Percentiles rank a stretch among this genome's conserved stretches.
Evolutionary conservation across 495 filamentous ascomycete species (phyloP).

Genomic region (Xeromyces bisporus): DNA sequence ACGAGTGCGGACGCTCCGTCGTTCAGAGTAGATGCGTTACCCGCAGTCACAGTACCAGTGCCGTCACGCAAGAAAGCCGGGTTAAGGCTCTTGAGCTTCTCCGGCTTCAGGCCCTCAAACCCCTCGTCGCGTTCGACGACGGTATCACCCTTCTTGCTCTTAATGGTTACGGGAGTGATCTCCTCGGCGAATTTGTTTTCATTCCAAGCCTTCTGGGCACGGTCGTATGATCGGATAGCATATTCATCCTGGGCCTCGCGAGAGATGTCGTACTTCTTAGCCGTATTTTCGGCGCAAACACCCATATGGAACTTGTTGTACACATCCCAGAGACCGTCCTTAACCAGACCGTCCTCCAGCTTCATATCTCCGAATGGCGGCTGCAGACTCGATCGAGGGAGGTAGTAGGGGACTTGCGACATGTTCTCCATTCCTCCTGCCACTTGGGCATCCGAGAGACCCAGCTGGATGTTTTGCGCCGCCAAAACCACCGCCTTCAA

Average conservation of each 20-base stretch:
- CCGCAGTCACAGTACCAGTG: conserved; percentile 81
- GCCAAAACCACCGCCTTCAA: conserved; percentile 82
- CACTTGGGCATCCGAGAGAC: conserved; percentile 67
- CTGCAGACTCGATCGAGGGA: conserved; percentile 55
- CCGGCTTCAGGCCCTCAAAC: conserved; percentile 63
- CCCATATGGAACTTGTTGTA: conserved; percentile 98
- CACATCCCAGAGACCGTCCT: conserved; percentile 91
- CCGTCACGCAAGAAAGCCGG: conserved; percentile 78
- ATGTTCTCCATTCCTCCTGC: conserved; percentile 98
- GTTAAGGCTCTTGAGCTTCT: conserved; percentile 73
- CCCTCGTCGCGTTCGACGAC: conserved; percentile 72
- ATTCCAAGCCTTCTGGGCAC: conserved; percentile 82
- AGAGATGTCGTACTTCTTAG: conserved; percentile 66
- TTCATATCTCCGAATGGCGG: conserved; percentile 73
- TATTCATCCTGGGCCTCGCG: conserved; percentile 80
- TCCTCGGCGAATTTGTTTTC: conserved; percentile 65
- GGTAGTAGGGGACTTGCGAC: conserved; percentile 83
- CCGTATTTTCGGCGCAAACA: conserved; percentile 89
- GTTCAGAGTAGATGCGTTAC: conserved; percentile 82
- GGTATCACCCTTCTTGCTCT: conserved; percentile 65
- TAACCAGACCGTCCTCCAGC: conserved; percentile 81
- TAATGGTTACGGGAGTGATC: conserved; percentile 70
- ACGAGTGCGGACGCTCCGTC: conserved; percentile 91
- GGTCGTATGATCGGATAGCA: conserved; percentile 71
- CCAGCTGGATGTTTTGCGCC: conserved; percentile 86